Base-by-base conservation (phyloP, 2,329 filamentous ascomycete species). In the Penicillium expansum region DNA sequence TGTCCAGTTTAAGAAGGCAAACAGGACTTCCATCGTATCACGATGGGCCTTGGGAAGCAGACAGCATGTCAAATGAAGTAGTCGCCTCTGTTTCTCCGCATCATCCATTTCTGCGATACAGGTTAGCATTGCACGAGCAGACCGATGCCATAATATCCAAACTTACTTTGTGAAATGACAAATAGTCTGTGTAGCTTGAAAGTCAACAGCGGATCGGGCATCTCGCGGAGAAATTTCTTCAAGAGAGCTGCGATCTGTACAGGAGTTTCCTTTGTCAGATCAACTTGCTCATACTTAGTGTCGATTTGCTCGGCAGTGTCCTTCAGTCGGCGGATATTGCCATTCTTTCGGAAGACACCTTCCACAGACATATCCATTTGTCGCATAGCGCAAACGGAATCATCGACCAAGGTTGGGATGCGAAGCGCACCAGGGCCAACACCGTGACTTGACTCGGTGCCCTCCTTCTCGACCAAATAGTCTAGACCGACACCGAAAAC, bases 321-420 rank as follows among this genome's bases (percentile, higher is more conserved):
- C 65, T 90, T 91, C 43, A 97, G 82, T 65, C 92, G 90, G 74
- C 94, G 93, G 78, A 99, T 97, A 74, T 97, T 99, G 67, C 94
- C 94, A 69, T 97, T 99, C 82, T 99, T 99, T 66, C 94, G 87
- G 84, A 99, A 99, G 22, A 99, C 92, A 67, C 94, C 94, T 75
- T 99, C 94, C 1, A 99, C 91, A 1, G 93, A 97, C 79, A 99
- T 92, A 74, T 99, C 94, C 91, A 99, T 97, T 75, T 93, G 94
- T 67, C 92, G 87, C 91, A 99, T 96, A 13, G 92, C 92, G 4
- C 90, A 89, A 37, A 99, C 88, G 48, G 93, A 87, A 71, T 97
- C 93, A 69, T 97, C 93, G n/a, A 99, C 84, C 51, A 99, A 82
- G n/a, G 91, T 90, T 3, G 94, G 94, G 41, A 99, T 91, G 52